phyloP scores from a whole-genome alignment of 2,329 filamentous ascomycete genomes.

The Pseudovirgaria hyperparasitica region DNA sequence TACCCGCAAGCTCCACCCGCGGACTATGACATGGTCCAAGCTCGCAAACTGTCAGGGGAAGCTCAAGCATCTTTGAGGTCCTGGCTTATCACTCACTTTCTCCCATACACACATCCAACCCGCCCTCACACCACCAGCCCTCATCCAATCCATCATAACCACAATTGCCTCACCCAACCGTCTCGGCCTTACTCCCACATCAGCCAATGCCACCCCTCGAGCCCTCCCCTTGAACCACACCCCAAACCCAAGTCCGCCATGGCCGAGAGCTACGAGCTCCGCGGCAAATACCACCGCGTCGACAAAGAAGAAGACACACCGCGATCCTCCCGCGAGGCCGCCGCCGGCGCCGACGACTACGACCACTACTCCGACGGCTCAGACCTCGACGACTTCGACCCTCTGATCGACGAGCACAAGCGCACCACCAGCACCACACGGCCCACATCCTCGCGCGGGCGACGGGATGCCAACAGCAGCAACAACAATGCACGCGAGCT shows the following conservation, averaged over 20 bases:
- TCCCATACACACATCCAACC: not conserved
- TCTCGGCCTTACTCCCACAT: not conserved
- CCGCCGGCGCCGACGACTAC: conserved; percentile 23
- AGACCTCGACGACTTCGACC: conserved; percentile 34
- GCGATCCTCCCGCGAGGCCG: conserved; percentile 11
- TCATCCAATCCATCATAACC: not conserved
- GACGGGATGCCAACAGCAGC: conserved; percentile 3
- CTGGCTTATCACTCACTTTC: not conserved
- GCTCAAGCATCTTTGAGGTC: not conserved
- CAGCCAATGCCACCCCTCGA: not conserved
- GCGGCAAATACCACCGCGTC: conserved; percentile 24
- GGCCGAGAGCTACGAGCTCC: conserved; percentile 19
- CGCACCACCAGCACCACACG: conserved; percentile 15
- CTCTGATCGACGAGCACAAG: conserved; percentile 27
- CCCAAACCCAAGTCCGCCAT: conserved; percentile 12
- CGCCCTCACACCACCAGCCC: not conserved
- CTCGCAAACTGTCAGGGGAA: no score
- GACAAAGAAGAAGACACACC: conserved; percentile 20
- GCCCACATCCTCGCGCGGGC: conserved; percentile 15
- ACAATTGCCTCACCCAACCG: not conserved
- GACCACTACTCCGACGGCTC: conserved; percentile 18
- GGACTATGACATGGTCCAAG: no score
- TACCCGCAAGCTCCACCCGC: no score
- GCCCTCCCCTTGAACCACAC: not conserved
- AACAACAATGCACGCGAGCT: conserved; percentile 7